Evolutionary conservation across 1,139 yeast species (phyloP), one percentile per base, ranked within the genome.

Genomic region (Kodamaea plutei): DNA sequence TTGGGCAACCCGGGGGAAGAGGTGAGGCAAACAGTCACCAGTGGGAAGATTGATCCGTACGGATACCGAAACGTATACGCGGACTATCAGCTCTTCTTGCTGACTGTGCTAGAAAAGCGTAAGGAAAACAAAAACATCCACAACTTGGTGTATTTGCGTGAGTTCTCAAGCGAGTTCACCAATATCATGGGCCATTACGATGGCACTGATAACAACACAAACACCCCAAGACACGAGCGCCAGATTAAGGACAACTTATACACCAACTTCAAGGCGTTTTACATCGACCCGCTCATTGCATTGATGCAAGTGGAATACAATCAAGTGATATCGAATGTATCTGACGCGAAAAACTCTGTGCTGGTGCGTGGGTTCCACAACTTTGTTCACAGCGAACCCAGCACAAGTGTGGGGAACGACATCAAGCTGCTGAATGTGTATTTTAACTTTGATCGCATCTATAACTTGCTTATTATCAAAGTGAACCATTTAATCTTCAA

Each of bases 271-370:
- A 54, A 53, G 33, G 56, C 57, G 29, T 58, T 65, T 28, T 67
- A 58, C 40, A 43, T 66, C 25, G 70, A 66, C 35, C 71, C 71
- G 23, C 52, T 65, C 26, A 53, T 65, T 38, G 70, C 69, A 23
- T 44, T 64, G 29, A 38, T 54, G 33, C 56, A 54, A 12, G 45
- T 56, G 24, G 58, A 56, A 27, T 64, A 56, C 37, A 48, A 53
- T 22, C 59, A 60, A 29, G 53, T 60, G 21, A 50, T 61, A 6
- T 48, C 65, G 13, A 67, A 66, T 43, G 46, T 61, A 19, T 37
- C 41, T 23, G 55, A 52, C 25, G 45, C 40, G 32, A 58, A 53
- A 27, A 47, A 47, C 23, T 42, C 60, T 2, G 45, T 46, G 23
- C 56, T 61, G 16, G 45, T 62, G 18, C 56, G 55, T 28, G 50